A percentile compares a stretch with the other conserved stretches of the same genome.
phyloP scores from a whole-genome alignment of 2,329 filamentous ascomycete species.

The Neofusicoccum sp. region DNA sequence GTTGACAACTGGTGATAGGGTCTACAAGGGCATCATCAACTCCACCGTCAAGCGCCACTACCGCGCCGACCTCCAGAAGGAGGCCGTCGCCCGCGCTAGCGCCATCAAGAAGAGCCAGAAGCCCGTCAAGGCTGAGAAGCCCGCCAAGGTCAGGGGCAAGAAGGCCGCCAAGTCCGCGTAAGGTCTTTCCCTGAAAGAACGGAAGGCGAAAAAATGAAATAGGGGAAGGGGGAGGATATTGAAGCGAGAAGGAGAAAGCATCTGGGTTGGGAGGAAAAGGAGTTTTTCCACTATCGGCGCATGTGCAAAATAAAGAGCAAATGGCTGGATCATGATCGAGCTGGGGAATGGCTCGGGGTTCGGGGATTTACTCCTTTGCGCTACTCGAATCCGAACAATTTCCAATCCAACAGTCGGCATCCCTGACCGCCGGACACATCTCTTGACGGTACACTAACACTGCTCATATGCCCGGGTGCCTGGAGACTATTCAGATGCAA shows the following conservation, averaged over 20 bases:
- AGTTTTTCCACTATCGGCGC: constrained; percentile 10
- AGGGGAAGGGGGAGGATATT: not conserved
- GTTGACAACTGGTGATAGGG: constrained; percentile 51
- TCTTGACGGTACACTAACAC: too few relatives aligned
- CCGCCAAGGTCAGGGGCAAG: constrained; percentile 73
- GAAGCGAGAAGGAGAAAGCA: constrained; percentile 4
- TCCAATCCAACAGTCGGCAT: constrained; percentile 11
- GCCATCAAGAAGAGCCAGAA: constrained; percentile 79
- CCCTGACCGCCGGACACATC: too few relatives aligned
- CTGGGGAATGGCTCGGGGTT: constrained; percentile 8
- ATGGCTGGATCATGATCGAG: constrained; percentile 14
- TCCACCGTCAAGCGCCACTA: constrained; percentile 80
- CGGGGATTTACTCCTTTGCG: constrained; percentile 12
- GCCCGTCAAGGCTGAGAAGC: constrained; percentile 71
- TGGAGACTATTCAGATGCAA: too few relatives aligned
- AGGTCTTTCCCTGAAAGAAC: not conserved
- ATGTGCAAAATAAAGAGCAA: constrained; percentile 7
- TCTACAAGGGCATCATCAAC: constrained; percentile 85
- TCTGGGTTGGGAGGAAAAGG: constrained; percentile 1
- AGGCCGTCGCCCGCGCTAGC: constrained; percentile 81
- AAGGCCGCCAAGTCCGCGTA: constrained; percentile 64
- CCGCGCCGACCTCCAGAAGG: constrained; percentile 55
- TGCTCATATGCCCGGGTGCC: too few relatives aligned
- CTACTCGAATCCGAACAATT: constrained; percentile 15
- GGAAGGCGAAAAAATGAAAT: not conserved